Conservation (phyloP, 2,329 filamentous ascomycete species). For the Daldinia sp. region DNA sequence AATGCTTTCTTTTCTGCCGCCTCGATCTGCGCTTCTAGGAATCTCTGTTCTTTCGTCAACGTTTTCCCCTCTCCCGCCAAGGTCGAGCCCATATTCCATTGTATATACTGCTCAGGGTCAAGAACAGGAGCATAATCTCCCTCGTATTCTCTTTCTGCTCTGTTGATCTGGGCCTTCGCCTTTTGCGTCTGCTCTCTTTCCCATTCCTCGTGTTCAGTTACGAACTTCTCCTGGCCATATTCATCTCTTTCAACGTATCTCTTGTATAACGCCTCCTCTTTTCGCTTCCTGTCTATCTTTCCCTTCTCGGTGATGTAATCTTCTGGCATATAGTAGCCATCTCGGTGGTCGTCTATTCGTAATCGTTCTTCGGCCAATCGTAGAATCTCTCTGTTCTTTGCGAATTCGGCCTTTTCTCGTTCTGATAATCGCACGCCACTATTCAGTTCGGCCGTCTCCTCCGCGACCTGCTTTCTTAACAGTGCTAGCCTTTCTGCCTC, state of each 20-base stretch:
- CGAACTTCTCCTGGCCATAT: slow-evolving; percentile 84
- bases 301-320: slow-evolving; percentile 95
- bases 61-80: slow-evolving; percentile 75
- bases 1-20: slow-evolving; percentile 88
- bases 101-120: slow-evolving; percentile 86
- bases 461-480: slow-evolving; percentile 87
- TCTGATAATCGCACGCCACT: slow-evolving; percentile 79
- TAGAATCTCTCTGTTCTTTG: slow-evolving; percentile 83
- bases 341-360: slow-evolving; percentile 87
- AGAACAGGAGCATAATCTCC: slow-evolving; percentile 93
- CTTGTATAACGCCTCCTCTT: slow-evolving; percentile 89
- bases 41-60: slow-evolving; percentile 79
- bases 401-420: slow-evolving; percentile 86
- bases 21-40: slow-evolving; percentile 81
- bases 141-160: slow-evolving; percentile 77
- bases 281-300: slow-evolving; percentile 85
- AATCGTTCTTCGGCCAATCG: slow-evolving; percentile 84
- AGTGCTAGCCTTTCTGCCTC: slow-evolving; percentile 85
- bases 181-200: slow-evolving; percentile 88
- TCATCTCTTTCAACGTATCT: slow-evolving; percentile 89
- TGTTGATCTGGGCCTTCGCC: slow-evolving; percentile 84
- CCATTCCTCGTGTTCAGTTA: slow-evolving; percentile 97
- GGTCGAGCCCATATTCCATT: slow-evolving; percentile 79
- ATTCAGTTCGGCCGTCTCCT: slow-evolving; percentile 83
- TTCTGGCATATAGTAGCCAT: slow-evolving; percentile 92